Evolutionary conservation across 1,284 basidiomycete genomes (phyloP).

Genomic region (Fomitopsis schrenkii): DNA sequence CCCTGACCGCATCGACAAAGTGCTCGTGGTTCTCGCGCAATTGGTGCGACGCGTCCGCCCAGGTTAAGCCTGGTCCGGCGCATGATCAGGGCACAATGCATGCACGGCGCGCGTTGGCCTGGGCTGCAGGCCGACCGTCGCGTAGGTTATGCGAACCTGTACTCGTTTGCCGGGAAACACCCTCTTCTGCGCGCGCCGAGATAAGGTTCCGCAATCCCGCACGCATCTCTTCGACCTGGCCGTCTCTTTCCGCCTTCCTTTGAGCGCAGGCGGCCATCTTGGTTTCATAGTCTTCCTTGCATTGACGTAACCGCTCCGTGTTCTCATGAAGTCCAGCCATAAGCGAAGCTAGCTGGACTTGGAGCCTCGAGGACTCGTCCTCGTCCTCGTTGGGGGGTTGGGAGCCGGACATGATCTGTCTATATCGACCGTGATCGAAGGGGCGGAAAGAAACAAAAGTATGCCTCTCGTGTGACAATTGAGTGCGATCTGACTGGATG

Average conservation of each 20-base stretch:
- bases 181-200: neutral
- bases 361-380: neutral
- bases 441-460: too few species aligned
- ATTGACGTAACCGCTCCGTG: neutral
- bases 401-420: neutral
- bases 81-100: neutral
- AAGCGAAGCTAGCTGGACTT: slow-evolving; percentile 3
- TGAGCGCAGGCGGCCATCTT: neutral
- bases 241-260: neutral
- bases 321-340: neutral
- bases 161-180: neutral
- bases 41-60: slow-evolving; percentile 1
- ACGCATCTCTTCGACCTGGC: neutral
- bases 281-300: neutral
- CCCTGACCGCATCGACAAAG: neutral
- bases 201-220: neutral
- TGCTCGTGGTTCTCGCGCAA: slow-evolving; percentile 4
- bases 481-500: too few species aligned
- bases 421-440: neutral
- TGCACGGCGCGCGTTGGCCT: neutral
- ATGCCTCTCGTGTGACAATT: too few species aligned
- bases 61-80: slow-evolving; percentile 3
- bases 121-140: neutral
- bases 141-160: neutral
- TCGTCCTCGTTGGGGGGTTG: neutral